Conservation (phyloP, 129 eudicot species). For the Cynara cardunculus region DNA sequence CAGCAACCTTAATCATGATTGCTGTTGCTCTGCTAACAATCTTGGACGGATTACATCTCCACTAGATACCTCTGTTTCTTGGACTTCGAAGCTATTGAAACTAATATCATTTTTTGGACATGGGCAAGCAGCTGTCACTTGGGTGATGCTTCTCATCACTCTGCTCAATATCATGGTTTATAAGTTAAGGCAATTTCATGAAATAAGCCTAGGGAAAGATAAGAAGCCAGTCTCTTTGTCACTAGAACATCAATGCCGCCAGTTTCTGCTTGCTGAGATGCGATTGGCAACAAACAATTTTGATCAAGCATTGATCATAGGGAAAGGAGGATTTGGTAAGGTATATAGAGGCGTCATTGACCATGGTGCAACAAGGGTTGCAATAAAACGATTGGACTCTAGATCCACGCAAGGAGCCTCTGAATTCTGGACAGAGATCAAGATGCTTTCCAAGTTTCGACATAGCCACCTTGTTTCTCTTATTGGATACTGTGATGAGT, state of each 20-base stretch:
- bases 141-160: slow-evolving; percentile 16
- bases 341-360: slow-evolving; percentile 30
- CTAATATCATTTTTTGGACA: background rate
- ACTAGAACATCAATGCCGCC: slow-evolving; percentile 15
- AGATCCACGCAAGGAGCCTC: slow-evolving; percentile 33
- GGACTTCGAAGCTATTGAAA: background rate
- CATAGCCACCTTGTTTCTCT: slow-evolving; percentile 36
- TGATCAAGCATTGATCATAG: slow-evolving; percentile 18
- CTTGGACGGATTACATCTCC: background rate
- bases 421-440: slow-evolving; percentile 37
- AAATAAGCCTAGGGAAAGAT: background rate
- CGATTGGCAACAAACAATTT: slow-evolving; percentile 26
- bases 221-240: background rate
- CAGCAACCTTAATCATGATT: background rate
- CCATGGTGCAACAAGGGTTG: slow-evolving; percentile 15
- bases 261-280: slow-evolving; percentile 21
- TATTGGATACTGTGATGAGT: slow-evolving; percentile 41
- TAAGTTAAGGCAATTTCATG: slow-evolving; percentile 26
- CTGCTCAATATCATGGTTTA: slow-evolving; percentile 33
- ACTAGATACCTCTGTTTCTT: background rate
- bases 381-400: slow-evolving; percentile 27
- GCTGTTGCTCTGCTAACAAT: slow-evolving; percentile 10
- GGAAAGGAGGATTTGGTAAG: slow-evolving; percentile 35
- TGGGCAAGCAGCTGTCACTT: slow-evolving; percentile 11
- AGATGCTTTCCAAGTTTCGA: slow-evolving; percentile 36